A percentile compares a stretch with the other conserved stretches of the same genome.
Conservation (phyloP, 2,329 filamentous ascomycete genomes). For the Didymella exigua region DNA sequence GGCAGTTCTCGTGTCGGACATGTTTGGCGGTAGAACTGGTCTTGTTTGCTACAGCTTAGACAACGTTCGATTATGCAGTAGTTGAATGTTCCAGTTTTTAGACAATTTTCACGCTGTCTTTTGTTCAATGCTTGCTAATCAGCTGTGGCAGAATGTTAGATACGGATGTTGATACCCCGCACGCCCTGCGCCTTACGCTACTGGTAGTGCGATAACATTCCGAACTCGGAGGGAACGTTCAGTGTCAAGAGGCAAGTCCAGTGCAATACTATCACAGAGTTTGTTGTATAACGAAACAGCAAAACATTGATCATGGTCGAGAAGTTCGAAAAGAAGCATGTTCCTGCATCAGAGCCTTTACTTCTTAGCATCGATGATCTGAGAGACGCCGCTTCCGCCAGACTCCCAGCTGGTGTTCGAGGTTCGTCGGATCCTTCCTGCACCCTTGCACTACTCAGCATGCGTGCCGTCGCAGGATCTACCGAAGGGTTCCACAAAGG, state of each 20-base stretch:
- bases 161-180: background rate
- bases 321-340: background rate
- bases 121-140: background rate
- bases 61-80: background rate
- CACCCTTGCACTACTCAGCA: background rate
- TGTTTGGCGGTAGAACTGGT: background rate
- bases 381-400: constrained; percentile 22
- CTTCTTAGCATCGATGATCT: constrained; percentile 49
- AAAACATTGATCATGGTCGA: background rate
- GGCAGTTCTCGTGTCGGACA: constrained; percentile 5
- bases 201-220: background rate
- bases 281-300: background rate
- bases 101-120: background rate
- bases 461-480: background rate
- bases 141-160: background rate
- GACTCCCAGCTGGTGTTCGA: constrained; percentile 18
- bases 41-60: background rate
- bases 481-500: background rate
- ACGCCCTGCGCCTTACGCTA: constrained; percentile 1
- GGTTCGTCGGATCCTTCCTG: background rate
- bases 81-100: background rate
- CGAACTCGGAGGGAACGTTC: background rate
- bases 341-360: background rate
- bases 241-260: background rate
- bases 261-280: background rate